These are phyloP conservation scores for Ashbya aceris DNA, from an alignment of 1,139 yeast genomes.

Conservation along the genomic window DNA sequence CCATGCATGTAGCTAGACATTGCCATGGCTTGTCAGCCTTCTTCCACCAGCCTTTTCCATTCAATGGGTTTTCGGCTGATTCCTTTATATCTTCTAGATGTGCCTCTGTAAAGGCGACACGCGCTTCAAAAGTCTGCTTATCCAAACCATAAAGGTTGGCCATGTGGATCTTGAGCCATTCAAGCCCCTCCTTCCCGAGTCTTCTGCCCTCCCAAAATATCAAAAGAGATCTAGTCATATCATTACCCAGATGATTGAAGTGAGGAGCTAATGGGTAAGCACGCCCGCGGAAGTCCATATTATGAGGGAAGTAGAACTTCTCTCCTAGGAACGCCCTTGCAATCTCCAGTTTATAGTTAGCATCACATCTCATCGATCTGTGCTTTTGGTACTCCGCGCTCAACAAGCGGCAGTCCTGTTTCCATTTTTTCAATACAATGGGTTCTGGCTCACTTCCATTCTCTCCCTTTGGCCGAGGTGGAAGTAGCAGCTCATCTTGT, in stretches of 20 bases:
- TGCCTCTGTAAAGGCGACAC: conserved; percentile 63
- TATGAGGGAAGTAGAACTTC: conserved; percentile 86
- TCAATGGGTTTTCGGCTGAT: conserved; percentile 64
- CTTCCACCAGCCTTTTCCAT: conserved; percentile 66
- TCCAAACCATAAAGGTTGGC: conserved; percentile 86
- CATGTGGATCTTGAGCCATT: conserved; percentile 84
- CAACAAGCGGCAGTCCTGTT: conserved; percentile 46
- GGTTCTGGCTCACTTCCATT: conserved; percentile 53
- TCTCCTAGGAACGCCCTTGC: conserved; percentile 91
- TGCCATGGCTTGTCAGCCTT: conserved; percentile 95
- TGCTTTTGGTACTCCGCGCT: conserved; percentile 55
- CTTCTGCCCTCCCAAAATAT: conserved; percentile 82
- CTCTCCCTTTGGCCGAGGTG: conserved; percentile 47
- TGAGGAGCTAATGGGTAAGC: conserved; percentile 90
- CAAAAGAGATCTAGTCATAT: conserved; percentile 76
- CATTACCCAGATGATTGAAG: conserved; percentile 79
- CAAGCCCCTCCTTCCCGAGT: conserved; percentile 65
- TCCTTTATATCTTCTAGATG: conserved; percentile 53
- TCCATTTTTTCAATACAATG: conserved; percentile 56
- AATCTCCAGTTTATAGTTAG: conserved; percentile 86
- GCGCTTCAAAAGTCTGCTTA: conserved; percentile 69
- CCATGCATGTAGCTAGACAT: conserved; percentile 77
- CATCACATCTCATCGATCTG: conserved; percentile 86
- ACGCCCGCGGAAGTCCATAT: conserved; percentile 89
- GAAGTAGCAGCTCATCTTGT: conserved; percentile 44